Base-by-base conservation (phyloP, 148 eudicot species). In the Drosera capensis region DNA sequence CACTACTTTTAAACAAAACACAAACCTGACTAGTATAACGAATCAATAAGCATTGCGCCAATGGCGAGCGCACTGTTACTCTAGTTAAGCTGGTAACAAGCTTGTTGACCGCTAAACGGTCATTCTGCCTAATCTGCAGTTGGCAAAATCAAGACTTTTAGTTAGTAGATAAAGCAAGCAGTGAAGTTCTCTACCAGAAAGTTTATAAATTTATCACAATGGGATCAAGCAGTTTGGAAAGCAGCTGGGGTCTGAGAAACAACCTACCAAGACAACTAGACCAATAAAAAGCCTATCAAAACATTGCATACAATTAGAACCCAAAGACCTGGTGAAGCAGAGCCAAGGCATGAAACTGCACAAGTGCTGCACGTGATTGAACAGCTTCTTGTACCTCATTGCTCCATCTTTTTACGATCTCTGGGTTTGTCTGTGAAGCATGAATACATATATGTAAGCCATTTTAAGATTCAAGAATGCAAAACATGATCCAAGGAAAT, bases 381-480 rank as follows among this genome's bases (percentile, higher is more conserved):
- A 84, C 85, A 54, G 95, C 97, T 73, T 90, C 97, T 56, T 80
- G 92, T 38, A 90, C 95, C 67, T 90, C 97, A 57, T 90, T 90
- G 46, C 97, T 90, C 97, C 97, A 90, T 53, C 97, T 74, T 65
- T 71, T 90, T 57, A 90, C 95, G 9, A 90, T 78, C 71, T 90
- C 97, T 9, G 97, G 97, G 55, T 71, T 90, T 59, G 95, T 90
- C 97, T 90, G 68, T 17, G 43, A 60, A 38, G 20, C 46, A 58
- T 21, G 19, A 21, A 23, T 40, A 46, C 3, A 30, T 18, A 48
- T 41, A 31, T 48, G 49, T 46, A 19, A 18, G 25, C 16, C 25
- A 47, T 20, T 18, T 14, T 13, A 48, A 45, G 18, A 41, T 13
- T n/a, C 16, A 40, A 34, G 5, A 34, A 2, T 13, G n/a, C n/a